phyloP scores from a whole-genome alignment of 2,329 filamentous ascomycete genomes.

The Sclerotinia sclerotiorum region DNA sequence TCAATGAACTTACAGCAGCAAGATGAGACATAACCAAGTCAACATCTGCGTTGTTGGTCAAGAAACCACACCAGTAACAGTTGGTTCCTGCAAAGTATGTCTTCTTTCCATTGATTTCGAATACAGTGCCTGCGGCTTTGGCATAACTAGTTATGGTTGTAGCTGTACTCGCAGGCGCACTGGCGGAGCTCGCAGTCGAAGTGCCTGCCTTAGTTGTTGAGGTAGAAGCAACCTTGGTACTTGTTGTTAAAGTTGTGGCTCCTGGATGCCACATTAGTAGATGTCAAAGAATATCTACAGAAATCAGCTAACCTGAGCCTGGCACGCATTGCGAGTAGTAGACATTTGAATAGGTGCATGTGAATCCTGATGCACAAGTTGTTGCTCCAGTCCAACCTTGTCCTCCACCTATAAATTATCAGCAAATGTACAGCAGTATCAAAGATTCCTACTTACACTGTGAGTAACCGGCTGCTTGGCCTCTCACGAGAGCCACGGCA shows the following conservation, averaged over 20 bases:
- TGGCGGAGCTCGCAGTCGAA: slow-evolving; percentile 20
- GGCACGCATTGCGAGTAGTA: slow-evolving; percentile 22
- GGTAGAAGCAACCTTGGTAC: slow-evolving; percentile 1
- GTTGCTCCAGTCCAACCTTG: slow-evolving; percentile 10
- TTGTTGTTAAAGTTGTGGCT: slow-evolving; percentile 14
- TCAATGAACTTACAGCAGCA: slow-evolving; percentile 33
- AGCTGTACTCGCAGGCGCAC: slow-evolving; percentile 20
- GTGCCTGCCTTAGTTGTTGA: slow-evolving; percentile 16
- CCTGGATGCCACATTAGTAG: not conserved
- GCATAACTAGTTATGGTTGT: slow-evolving; percentile 30
- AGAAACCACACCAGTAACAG: slow-evolving; percentile 56
- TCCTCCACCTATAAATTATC: slow-evolving; percentile 15
- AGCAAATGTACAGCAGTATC: not conserved
- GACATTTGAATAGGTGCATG: slow-evolving; percentile 1
- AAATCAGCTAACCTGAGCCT: not conserved
- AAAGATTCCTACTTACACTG: slow-evolving; percentile 6
- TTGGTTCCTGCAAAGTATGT: slow-evolving; percentile 56
- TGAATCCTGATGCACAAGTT: slow-evolving; percentile 8
- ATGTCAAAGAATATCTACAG: not conserved
- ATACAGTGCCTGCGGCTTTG: slow-evolving; percentile 38
- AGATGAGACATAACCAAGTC: slow-evolving; percentile 53
- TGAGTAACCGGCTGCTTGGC: slow-evolving; percentile 6
- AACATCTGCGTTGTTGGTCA: slow-evolving; percentile 54
- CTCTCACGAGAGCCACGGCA: slow-evolving; percentile 10
- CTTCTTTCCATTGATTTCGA: slow-evolving; percentile 48